phyloP scores from a whole-genome alignment of 2,329 filamentous ascomycete genomes.

The Claviceps paspali region DNA sequence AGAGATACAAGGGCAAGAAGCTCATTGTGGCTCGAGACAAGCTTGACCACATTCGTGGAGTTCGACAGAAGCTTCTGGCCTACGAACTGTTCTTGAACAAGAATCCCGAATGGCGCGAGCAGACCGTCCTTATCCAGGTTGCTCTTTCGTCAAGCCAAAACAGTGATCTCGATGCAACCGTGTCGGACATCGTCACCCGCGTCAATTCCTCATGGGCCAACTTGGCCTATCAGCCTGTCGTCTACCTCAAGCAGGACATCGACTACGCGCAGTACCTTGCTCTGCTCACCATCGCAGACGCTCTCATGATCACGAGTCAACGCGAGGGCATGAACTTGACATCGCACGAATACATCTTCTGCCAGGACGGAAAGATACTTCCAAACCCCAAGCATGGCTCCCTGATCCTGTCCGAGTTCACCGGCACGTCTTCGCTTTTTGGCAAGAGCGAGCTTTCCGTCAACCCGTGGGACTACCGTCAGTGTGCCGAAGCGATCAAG shows the following conservation, averaged over 20 bases:
- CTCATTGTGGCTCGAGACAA: constrained; percentile 90
- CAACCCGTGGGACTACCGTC: constrained; percentile 90
- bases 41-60: constrained; percentile 80
- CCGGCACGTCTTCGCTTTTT: constrained; percentile 78
- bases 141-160: constrained; percentile 83
- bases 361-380: constrained; percentile 65
- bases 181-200: constrained; percentile 86
- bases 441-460: constrained; percentile 66
- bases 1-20: constrained; percentile 75
- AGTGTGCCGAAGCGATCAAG: constrained; percentile 76
- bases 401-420: constrained; percentile 88
- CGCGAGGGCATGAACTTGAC: constrained; percentile 97
- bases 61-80: constrained; percentile 81
- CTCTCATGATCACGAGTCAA: constrained; percentile 85
- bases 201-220: constrained; percentile 89
- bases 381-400: constrained; percentile 69
- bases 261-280: constrained; percentile 89
- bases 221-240: constrained; percentile 77
- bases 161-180: constrained; percentile 69
- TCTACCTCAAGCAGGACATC: constrained; percentile 91
- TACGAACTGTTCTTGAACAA: constrained; percentile 91
- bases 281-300: constrained; percentile 75
- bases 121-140: constrained; percentile 84
- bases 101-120: constrained; percentile 77
- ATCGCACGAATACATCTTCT: constrained; percentile 84